Base-by-base conservation (phyloP, 345 rosid species). In the Cardamine resedifolia region DNA sequence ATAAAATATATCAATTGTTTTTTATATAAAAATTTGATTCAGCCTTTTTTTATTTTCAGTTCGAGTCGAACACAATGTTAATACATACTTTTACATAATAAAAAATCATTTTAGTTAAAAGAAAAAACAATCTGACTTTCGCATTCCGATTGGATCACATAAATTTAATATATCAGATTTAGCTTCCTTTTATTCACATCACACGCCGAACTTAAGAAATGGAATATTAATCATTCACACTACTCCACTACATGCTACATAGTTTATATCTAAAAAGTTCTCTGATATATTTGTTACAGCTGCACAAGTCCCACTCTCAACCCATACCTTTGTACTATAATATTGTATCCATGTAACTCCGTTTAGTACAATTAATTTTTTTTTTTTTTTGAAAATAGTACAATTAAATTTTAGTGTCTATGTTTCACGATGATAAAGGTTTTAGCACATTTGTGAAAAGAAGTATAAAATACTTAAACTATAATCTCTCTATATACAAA, bases 151-250 rank as follows among this genome's bases (percentile, higher is more conserved):
- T 19, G 36, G 2, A 59, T 11, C 20, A 11, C 52, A 64, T 28
- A 23, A 43, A 12, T 16, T 23, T 2, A 14, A 57, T 8, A 10
- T 55, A 57, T 56, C 28, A 45, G 64, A 24, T 45, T 73, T 33
- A 73, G 50, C 58, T 23, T 72, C n/a, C 20, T 33, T 48, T 4
- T 21, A n/a, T 23, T 47, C 16, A 38, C 43, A 75, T 61, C 18
- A 68, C 49, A 68, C 74, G 79, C 70, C 79, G 51, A 44, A 19
- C 69, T 49, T 68, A n/a, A 61, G 5, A 60, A 19, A 43, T 61
- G 50, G 79, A 68, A 75, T 75, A 68, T 24, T 41, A 68, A 75
- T 61, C 58, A 68, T 68, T 61, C 49, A 51, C 78, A 59, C 63
- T 20, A 58, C 52, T 67, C 72, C 36, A 23, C n/a, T n/a, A n/a